phyloP scores from a whole-genome alignment of 139 green algal species.

The Chlamydomonas sp. region DNA sequence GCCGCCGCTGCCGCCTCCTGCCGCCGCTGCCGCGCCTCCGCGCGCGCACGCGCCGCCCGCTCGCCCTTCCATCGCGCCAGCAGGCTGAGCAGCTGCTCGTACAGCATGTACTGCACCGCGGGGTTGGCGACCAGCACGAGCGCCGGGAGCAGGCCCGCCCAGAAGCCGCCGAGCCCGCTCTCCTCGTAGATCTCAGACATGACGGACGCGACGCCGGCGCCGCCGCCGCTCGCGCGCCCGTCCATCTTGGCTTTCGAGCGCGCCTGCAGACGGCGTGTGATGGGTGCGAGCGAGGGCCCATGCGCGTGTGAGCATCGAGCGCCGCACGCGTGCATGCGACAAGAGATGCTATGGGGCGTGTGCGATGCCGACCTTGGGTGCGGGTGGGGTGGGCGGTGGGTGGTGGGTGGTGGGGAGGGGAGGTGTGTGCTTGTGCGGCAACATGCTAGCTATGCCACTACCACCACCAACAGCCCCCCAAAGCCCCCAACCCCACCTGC shows the following conservation, averaged over 20 bases:
- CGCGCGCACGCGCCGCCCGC: background rate
- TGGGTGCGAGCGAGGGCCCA: no score
- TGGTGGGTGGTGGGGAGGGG: no score
- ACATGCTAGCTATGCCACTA: no score
- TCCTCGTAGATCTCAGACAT: conserved; percentile 32
- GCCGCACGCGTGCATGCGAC: no score
- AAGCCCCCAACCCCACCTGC: conserved; percentile 48
- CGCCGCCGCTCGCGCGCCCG: background rate
- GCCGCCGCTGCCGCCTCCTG: background rate
- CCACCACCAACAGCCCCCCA: background rate
- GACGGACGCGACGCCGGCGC: background rate
- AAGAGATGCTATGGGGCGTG: no score
- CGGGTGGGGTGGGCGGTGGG: no score
- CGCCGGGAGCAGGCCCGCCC: conserved; percentile 66
- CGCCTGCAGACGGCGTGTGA: conserved; percentile 1
- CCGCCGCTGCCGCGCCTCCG: background rate
- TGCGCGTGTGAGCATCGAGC: no score
- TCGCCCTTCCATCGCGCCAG: conserved; percentile 23
- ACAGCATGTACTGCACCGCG: conserved; percentile 74
- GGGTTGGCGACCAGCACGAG: conserved; percentile 88
- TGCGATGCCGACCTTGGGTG: no score
- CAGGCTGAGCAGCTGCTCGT: conserved; percentile 43
- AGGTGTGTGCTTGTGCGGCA: no score
- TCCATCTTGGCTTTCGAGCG: conserved; percentile 17
- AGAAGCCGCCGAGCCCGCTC: conserved; percentile 33